phyloP scores from a whole-genome alignment of 192 early-diverging fungal genomes.

The Chytriomyces confervae region DNA sequence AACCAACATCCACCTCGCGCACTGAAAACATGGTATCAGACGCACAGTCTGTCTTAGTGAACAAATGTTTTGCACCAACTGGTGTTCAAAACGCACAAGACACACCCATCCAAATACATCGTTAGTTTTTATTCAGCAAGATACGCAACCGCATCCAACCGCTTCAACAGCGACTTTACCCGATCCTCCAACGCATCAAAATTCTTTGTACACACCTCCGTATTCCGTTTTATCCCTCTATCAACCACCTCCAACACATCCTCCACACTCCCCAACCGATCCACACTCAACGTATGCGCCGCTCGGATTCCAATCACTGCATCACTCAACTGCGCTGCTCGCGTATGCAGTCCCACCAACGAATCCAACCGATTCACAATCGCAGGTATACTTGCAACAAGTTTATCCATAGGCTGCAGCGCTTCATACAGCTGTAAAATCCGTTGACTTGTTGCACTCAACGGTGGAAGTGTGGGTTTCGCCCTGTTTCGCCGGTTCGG shows the following conservation, averaged over 20 bases:
- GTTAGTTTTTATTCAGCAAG: not conserved
- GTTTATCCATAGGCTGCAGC: not conserved
- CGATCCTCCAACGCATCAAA: not conserved
- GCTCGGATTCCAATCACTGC: not conserved
- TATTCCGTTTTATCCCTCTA: not conserved
- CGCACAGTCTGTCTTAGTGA: no score
- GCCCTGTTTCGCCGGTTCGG: not conserved
- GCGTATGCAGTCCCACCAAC: not conserved
- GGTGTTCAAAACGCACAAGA: no score
- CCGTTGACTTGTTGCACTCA: not conserved
- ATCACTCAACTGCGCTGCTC: not conserved
- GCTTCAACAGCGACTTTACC: not conserved
- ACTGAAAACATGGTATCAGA: conserved; percentile 82
- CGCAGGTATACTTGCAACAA: not conserved
- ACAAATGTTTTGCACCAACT: no score
- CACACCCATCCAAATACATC: no score
- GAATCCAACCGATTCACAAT: not conserved
- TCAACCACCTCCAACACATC: not conserved
- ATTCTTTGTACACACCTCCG: not conserved
- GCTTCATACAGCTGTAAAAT: not conserved
- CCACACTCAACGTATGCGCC: not conserved
- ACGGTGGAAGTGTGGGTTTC: not conserved
- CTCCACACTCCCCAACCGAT: conserved; percentile 4
- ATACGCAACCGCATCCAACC: not conserved
- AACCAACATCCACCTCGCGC: conserved; percentile 85